Base-by-base conservation (phyloP, 148 eudicot species). In the Amaranthus hypochondriacus region DNA sequence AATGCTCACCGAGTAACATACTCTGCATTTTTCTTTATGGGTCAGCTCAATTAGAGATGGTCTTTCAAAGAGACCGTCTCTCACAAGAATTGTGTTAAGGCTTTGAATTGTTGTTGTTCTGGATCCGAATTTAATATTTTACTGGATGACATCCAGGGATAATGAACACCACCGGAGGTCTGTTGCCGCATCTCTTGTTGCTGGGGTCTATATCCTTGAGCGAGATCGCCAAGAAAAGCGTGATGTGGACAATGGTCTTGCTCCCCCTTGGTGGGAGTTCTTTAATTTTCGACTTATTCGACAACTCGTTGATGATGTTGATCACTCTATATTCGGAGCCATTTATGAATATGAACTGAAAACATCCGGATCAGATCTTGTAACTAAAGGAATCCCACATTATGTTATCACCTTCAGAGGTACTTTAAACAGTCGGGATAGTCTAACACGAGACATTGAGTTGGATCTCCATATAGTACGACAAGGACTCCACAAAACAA, bases 221-320 rank as follows among this genome's bases (percentile, higher is more conserved):
- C 85, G 93, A 9, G 98, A 90, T 81, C 96, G 94, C 58, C 96
- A 93, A 61, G 94, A 87, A 71, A 84, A 79, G 9, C 86, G 91
- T 44, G 74, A 80, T 68, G 88, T 84, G 15, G 58, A 78, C 3
- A 70, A 86, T 43, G 92, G 96, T 66, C 88, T 89, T 18, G 92
- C 98, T 78, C 89, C 93, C 18, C 81, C 78, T 2, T 95, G 98
- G 98, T 95, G 97, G 99, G 92, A 90, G 42, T 77, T 81, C 69
- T 94, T 89, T 73, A 71, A 87, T 77, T 93, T 91, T 66, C 79
- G 83, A 6, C 72, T 94, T 51, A 53, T 82, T 54, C 71, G 82
- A 42, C 85, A 49, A 66, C 91, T 94, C 43, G 78, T 94, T 54
- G 98, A 94, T 52, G 93, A 89, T 76, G 88, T 78, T 6, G 98